Evolutionary conservation across 169 alveolate species (phyloP), one percentile per base, ranked within the genome.

Genomic region (Plasmodium sp.): DNA sequence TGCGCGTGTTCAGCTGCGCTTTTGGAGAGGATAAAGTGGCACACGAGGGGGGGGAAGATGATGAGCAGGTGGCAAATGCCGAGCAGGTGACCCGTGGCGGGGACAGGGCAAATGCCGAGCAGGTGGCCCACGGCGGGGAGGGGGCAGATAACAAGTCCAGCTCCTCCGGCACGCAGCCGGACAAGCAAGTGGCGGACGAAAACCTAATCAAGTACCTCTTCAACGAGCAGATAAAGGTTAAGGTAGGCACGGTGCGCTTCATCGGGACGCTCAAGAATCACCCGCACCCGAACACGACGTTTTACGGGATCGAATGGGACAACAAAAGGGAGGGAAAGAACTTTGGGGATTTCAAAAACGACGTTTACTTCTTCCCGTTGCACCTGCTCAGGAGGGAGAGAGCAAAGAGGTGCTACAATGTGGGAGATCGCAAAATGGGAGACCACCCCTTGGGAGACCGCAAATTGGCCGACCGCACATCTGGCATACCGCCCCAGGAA

Each of bases 291-390:
- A 31, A 80, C 39, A 27, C 41, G 51, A 90, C 83, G 22, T 90
- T 58, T 80, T 90, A 80, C 31, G 94, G 94, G 1, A 67, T 90
- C 34, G 94, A 90, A 79, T 90, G 94, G 94, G 90, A 79, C 48
- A 90, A 90, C 18, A 72, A 73, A 41, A 34, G 2, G 16, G 79
- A 62, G 34, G 94, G 94, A 10, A 90, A 90, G 72, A 79, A 90
- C 51, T 10, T 16, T 22, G 94, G 94, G n/a, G 73, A 81, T 27
- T 90, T 36, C 51, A 71, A 54, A 2, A 80, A 62, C 27, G 83
- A 90, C 3, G 33, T 79, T 58, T 90, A 90, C 74, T 90, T 90
- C 82, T 80, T 18, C 16, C 91, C 94, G 22, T 1, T 79, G 16
- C 39, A 80, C 36, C 73, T 58, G 43, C 51, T 90, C 14, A 90